Base-by-base conservation (phyloP, 345 rosid genomes). In the Populus deltoides region DNA sequence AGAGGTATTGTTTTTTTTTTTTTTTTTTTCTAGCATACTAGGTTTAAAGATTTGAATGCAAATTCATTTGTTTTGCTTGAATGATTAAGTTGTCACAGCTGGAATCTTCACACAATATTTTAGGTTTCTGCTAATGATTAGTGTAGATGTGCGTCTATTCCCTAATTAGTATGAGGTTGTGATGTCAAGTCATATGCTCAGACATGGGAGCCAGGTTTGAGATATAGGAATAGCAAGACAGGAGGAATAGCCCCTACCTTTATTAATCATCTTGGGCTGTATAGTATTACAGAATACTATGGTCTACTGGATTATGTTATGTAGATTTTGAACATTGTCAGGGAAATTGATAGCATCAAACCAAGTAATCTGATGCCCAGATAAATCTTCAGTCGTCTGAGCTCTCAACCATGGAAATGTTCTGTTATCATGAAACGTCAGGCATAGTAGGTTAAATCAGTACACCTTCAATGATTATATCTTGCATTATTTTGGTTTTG, bases 1-100 rank as follows among this genome's bases (percentile, higher is more conserved):
- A 9, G 97, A 94, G 97, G 98, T 92, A 87, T 62, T 29, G 2
- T 45, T 39, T 53, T 8, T 68, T 13, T 49, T 53, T 7, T 68
- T 12, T 33, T 41, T 0, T 10, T 0, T 11, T 13, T 11, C n/a
- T 36, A 78, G 61, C 29, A 65, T 47, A 49, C 49, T 29, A 62
- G 41, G 31, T 24, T 75, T 20, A 39, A 38, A 15, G 35, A 71
- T 66, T 41, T 75, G 25, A 38, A 36, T 36, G 17, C 20, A 67
- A 43, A 7, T 78, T 49, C 31, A 18, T 79, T 72, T 73, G 3
- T 49, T 49, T 24, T 47, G 57, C 76, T 77, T 51, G 71, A 36
- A 29, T 59, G 38, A 51, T 73, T 45, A 33, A 41, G 59, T 18
- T 61, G 43, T 31, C 33, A 39, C 57, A 63, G 20, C 63, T 65